Evolutionary conservation across 495 filamentous ascomycete genomes (phyloP).

Genomic region (Aspergillus biplanus): DNA sequence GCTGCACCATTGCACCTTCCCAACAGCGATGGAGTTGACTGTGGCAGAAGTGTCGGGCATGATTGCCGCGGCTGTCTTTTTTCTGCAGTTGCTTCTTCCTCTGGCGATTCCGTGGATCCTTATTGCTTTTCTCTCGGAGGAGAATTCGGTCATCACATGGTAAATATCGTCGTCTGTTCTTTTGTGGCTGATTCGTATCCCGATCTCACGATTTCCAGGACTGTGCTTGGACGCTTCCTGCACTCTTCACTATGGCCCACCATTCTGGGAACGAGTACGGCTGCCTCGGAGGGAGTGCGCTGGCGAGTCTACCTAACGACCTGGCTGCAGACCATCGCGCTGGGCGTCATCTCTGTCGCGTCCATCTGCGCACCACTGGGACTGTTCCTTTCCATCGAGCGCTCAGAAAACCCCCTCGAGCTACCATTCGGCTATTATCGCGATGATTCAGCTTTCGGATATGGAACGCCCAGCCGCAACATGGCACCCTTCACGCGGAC

Average conservation of each 20-base stretch:
- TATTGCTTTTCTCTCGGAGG: slow-evolving; percentile 13
- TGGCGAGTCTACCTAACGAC: slow-evolving; percentile 13
- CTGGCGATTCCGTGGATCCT: slow-evolving; percentile 14
- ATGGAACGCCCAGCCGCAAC: slow-evolving; percentile 23
- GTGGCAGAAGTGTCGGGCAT: slow-evolving; percentile 22
- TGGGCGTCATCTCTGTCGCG: slow-evolving; percentile 23
- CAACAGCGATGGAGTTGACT: slow-evolving; percentile 15
- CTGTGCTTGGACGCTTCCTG: slow-evolving; percentile 24
- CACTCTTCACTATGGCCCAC: slow-evolving; percentile 34
- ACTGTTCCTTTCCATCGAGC: slow-evolving; percentile 28
- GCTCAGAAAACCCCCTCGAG: background rate
- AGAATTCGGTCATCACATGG: slow-evolving; percentile 16
- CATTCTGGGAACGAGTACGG: slow-evolving; percentile 29
- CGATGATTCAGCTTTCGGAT: slow-evolving; percentile 24
- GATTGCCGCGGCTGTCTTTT: slow-evolving; percentile 19
- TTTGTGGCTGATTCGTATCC: background rate
- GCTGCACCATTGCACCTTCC: background rate
- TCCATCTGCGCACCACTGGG: slow-evolving; percentile 38
- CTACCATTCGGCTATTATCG: slow-evolving; percentile 29
- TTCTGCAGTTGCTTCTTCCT: slow-evolving; percentile 18
- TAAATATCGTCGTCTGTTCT: background rate
- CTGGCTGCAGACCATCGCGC: slow-evolving; percentile 12
- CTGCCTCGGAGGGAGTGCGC: slow-evolving; percentile 17
- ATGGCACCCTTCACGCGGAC: slow-evolving; percentile 18
- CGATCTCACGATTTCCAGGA: slow-evolving; percentile 10